phyloP scores from a whole-genome alignment of 2,329 filamentous ascomycete genomes.

The Paecilomyces fulvus region DNA sequence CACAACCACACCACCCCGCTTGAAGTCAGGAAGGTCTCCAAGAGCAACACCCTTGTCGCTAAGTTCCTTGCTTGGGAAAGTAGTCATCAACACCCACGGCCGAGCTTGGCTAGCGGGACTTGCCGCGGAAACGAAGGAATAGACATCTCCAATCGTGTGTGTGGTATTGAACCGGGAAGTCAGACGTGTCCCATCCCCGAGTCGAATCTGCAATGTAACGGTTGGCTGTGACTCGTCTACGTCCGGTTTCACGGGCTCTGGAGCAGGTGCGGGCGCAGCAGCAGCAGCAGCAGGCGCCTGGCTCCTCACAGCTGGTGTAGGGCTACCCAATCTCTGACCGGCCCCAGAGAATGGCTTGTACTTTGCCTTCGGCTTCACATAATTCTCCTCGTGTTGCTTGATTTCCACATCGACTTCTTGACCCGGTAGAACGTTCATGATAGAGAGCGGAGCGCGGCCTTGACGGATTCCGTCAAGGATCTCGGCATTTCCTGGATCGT shows the following conservation, averaged over 20 bases:
- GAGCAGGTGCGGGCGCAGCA: conserved; percentile 12
- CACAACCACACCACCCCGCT: conserved; percentile 43
- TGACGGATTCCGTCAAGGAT: conserved; percentile 56
- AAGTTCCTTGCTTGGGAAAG: conserved; percentile 56
- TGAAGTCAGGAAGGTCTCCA: conserved; percentile 42
- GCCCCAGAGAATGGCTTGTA: conserved; percentile 55
- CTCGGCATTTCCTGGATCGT: conserved; percentile 54
- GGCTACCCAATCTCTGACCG: conserved; percentile 55
- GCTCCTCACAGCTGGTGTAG: conserved; percentile 46
- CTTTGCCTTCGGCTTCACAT: conserved; percentile 54
- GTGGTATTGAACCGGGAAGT: conserved; percentile 57
- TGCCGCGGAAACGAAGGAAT: conserved; percentile 50
- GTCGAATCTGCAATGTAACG: conserved; percentile 53
- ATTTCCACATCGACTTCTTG: conserved; percentile 59
- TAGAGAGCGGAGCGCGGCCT: conserved; percentile 53
- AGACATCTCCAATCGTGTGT: conserved; percentile 57
- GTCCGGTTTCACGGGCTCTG: conserved; percentile 32
- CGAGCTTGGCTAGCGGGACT: conserved; percentile 42
- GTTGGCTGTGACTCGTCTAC: conserved; percentile 51
- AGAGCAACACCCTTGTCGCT: conserved; percentile 43
- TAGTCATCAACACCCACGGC: conserved; percentile 55
- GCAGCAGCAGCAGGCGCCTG: conserved; percentile 24
- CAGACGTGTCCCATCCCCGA: conserved; percentile 55
- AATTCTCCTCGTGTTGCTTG: conserved; percentile 56
- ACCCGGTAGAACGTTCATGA: conserved; percentile 54